A percentile compares a stretch with the other conserved stretches of the same genome.
Evolutionary conservation across 352 stramenopile species (phyloP).

Genomic region (Pythium aquatile): DNA sequence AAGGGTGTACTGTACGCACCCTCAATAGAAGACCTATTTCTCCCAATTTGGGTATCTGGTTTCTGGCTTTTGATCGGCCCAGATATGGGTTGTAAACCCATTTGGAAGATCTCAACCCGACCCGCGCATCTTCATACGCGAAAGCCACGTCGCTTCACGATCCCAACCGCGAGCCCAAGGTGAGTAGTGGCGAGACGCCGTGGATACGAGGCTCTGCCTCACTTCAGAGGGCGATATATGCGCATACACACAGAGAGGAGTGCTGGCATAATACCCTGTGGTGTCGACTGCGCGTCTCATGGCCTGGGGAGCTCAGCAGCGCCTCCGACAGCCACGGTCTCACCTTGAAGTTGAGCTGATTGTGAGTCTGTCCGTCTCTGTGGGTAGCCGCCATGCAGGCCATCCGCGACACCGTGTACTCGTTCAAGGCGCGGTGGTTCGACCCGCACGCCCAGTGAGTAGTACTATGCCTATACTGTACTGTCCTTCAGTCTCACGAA

Average conservation of each 20-base stretch:
- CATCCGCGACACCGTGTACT: conserved; percentile 73
- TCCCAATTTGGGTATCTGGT: conserved; percentile 11
- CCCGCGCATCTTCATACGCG: background rate
- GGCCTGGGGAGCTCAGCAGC: background rate
- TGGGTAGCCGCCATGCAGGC: conserved; percentile 42
- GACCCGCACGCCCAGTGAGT: conserved; percentile 70
- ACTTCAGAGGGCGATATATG: background rate
- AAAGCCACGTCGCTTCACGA: background rate
- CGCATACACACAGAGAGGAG: background rate
- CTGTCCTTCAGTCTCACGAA: background rate
- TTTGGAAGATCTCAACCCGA: background rate
- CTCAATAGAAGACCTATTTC: conserved; percentile 6
- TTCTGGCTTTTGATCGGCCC: conserved; percentile 6
- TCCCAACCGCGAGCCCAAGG: background rate
- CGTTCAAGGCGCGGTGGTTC: conserved; percentile 81
- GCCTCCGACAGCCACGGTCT: background rate
- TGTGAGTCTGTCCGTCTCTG: background rate
- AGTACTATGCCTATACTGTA: too few species aligned
- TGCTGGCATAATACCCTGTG: background rate
- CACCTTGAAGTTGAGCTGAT: background rate
- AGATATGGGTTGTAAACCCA: background rate
- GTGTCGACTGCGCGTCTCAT: background rate
- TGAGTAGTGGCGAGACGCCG: background rate
- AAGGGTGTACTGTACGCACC: background rate
- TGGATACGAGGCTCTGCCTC: background rate